A percentile compares a stretch with the other conserved stretches of the same genome.
These are phyloP conservation scores for Naganishia cerealis DNA, from an alignment of 1,284 basidiomycete species.

Conservation along the genomic window DNA sequence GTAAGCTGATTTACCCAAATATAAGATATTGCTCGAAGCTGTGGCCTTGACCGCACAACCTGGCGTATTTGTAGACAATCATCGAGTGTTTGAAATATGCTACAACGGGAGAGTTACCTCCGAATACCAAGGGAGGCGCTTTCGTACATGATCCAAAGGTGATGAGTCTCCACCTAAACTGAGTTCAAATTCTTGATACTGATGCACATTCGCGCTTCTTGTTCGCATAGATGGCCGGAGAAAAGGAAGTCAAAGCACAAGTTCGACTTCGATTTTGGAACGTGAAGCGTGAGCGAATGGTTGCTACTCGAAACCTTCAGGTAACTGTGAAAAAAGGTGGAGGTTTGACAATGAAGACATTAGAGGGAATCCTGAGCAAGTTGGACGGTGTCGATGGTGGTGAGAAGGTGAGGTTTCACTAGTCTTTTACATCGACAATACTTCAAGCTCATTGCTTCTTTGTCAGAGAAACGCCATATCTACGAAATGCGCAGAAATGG, in stretches of 20 bases:
- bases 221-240: conserved; percentile 75
- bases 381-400: conserved; percentile 65
- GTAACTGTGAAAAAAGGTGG: conserved; percentile 87
- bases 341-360: conserved; percentile 92
- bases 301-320: conserved; percentile 88
- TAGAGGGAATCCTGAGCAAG: conserved; percentile 83
- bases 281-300: conserved; percentile 81
- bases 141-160: conserved; percentile 94
- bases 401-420: conserved; percentile 63
- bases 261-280: conserved; percentile 91
- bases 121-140: conserved; percentile 95
- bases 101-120: conserved; percentile 95
- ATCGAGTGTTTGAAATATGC: conserved; percentile 99
- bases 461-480: conserved; percentile 79
- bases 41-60: neutral
- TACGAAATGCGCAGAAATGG: conserved; percentile 95
- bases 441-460: neutral
- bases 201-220: neutral
- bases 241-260: conserved; percentile 97
- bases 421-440: neutral
- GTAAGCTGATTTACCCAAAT: conserved; percentile 46
- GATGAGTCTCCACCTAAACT: neutral
- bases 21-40: neutral
- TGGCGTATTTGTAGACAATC: conserved; percentile 64
- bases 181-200: conserved; percentile 1